These are phyloP conservation scores for Phaeoacremonium minimum DNA, from an alignment of 2,329 filamentous ascomycete genomes.

Conservation along the genomic window DNA sequence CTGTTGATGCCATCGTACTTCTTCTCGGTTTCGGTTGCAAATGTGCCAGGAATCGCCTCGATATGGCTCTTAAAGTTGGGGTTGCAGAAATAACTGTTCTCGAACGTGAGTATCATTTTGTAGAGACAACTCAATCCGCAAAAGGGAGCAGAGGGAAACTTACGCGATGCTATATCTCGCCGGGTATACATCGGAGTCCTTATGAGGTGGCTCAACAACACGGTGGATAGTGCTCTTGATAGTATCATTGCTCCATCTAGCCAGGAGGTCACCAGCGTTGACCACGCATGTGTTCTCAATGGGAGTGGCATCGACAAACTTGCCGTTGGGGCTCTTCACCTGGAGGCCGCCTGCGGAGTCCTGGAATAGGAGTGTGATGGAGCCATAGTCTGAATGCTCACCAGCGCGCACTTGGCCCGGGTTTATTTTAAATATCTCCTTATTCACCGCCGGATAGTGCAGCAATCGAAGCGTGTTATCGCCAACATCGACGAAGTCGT, in stretches of 20 bases:
- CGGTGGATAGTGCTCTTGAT: conserved; percentile 89
- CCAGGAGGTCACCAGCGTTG: conserved; percentile 83
- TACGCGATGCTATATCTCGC: conserved; percentile 81
- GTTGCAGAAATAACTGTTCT: conserved; percentile 76
- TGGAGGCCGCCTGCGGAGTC: conserved; percentile 52
- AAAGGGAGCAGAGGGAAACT: conserved; percentile 19
- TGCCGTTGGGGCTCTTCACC: conserved; percentile 66
- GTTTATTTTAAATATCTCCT: conserved; percentile 61
- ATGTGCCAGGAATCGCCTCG: conserved; percentile 78
- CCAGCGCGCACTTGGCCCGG: conserved; percentile 71
- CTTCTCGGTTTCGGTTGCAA: conserved; percentile 57
- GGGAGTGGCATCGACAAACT: conserved; percentile 78
- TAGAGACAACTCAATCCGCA: conserved; percentile 66
- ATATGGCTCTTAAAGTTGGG: conserved; percentile 74
- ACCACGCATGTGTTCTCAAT: conserved; percentile 79
- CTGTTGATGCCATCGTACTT: conserved; percentile 77
- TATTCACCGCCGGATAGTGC: conserved; percentile 69
- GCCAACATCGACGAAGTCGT: conserved; percentile 64
- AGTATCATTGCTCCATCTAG: conserved; percentile 84
- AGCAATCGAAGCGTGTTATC: conserved; percentile 71
- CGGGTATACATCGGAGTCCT: conserved; percentile 58
- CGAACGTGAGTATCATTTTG: conserved; percentile 44
- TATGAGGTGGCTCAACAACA: conserved; percentile 77
- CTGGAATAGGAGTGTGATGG: conserved; percentile 59
- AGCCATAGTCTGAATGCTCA: conserved; percentile 67